Evolutionary conservation across 2,329 filamentous ascomycete species (phyloP).

Genomic region (Ophiostoma montium): DNA sequence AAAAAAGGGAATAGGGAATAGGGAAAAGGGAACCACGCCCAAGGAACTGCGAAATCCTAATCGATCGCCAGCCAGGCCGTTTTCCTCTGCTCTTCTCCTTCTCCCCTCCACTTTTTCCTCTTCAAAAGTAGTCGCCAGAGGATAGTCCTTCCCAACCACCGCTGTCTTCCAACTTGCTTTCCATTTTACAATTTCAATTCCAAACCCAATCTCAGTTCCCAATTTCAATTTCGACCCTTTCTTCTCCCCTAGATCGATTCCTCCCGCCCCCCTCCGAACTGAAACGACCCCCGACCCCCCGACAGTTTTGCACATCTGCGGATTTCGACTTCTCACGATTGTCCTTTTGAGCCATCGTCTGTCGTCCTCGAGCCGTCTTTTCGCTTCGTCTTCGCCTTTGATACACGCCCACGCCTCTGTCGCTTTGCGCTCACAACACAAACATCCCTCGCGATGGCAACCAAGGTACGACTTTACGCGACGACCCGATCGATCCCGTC

Average conservation of each 20-base stretch:
- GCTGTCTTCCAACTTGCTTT: slow-evolving; percentile 4
- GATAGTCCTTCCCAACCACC: slow-evolving; percentile 8
- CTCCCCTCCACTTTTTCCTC: slow-evolving; percentile 8
- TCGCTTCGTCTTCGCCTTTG: background rate
- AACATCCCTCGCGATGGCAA: slow-evolving; percentile 7
- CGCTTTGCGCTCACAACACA: background rate
- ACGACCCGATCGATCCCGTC: background rate
- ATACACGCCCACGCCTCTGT: background rate
- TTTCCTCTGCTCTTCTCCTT: background rate
- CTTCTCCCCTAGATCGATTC: background rate
- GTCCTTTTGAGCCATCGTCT: background rate
- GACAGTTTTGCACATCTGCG: background rate
- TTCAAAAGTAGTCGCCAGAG: background rate
- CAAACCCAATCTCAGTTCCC: background rate
- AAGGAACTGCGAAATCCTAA: too few species aligned
- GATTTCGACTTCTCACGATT: too few species aligned
- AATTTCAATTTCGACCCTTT: background rate
- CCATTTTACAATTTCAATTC: slow-evolving; percentile 3
- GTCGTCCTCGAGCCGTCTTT: background rate
- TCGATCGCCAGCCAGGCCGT: slow-evolving; percentile 8
- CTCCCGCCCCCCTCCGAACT: background rate
- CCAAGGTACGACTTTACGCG: slow-evolving; percentile 9
- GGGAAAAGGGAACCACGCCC: slow-evolving; percentile 6
- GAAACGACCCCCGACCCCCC: background rate
- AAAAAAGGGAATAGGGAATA: slow-evolving; percentile 2